Base-by-base conservation (phyloP, 345 rosid species). In the Populus simonii region DNA sequence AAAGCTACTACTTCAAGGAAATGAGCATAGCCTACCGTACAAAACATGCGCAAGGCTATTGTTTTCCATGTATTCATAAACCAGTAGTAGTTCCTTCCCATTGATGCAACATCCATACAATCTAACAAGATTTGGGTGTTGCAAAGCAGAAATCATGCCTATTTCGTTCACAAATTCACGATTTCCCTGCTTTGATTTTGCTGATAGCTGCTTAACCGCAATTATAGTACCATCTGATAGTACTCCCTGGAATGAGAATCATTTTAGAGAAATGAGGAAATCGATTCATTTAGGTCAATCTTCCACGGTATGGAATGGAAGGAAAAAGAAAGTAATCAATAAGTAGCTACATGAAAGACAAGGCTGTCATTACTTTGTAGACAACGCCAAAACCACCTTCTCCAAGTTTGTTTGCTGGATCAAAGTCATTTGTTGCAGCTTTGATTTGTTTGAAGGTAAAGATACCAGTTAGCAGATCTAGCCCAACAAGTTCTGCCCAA, bases 341-440 rank as follows among this genome's bases (percentile, higher is more conserved):
- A 66, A 78, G 68, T 16, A 51, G n/a, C 18, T 17, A 51, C 8
- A 51, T 51, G 57, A 51, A 51, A 51, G 57, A 51, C 2, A 51
- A 51, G 8, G 57, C 35, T 33, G 35, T 33, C 5, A 33, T 33
- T 33, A 90, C 92, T 92, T 88, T 90, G 79, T 84, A 86, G 16
- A 89, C 94, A 53, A 89, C 85, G 68, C 94, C 94, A 7, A 90
- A 90, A n/a, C 94, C 90, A 55, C 94, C 94, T 83, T 90, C 90
- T 49, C 92, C 92, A 7, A 90, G 83, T 80, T 90, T 90, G 80
- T 90, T 89, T 15, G 49, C 72, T 9, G 70, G 39, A 78, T 87
- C 85, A 78, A 90, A 90, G 84, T 89, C 83, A 73, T 87, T 78
- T 0, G 93, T 84, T 53, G 90, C 89, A 67, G 80, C 81, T 82